These are phyloP conservation scores for Shiraia bambusicola DNA, from an alignment of 2,329 filamentous ascomycete species.

Conservation along the genomic window DNA sequence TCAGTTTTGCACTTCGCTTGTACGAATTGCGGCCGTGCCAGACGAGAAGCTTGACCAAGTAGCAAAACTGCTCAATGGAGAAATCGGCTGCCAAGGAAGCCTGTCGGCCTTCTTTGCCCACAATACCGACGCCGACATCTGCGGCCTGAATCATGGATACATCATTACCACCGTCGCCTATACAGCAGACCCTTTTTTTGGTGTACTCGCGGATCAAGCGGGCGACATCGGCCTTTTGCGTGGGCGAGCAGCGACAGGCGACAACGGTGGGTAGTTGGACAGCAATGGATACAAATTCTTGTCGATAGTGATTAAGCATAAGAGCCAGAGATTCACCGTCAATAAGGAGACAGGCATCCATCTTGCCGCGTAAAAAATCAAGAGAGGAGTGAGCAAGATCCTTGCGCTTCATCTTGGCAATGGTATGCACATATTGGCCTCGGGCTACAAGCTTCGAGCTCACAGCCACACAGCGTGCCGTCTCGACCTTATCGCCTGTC, in stretches of 20 bases:
- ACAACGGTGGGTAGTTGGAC: constrained; percentile 89
- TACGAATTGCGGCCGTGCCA: constrained; percentile 99
- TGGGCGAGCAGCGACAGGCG: constrained; percentile 93
- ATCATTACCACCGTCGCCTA: constrained; percentile 97
- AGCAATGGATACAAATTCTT: constrained; percentile 84
- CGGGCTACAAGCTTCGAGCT: constrained; percentile 90
- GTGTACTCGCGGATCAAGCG: constrained; percentile 87
- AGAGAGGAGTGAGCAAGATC: constrained; percentile 84
- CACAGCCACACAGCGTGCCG: constrained; percentile 91
- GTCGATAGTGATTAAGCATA: constrained; percentile 78
- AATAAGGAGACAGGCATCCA: constrained; percentile 84
- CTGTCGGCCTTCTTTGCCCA: constrained; percentile 95
- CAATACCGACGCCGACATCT: constrained; percentile 95
- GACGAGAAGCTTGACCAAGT: constrained; percentile 93
- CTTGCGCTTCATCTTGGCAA: constrained; percentile 80
- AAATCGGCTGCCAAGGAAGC: constrained; percentile 95
- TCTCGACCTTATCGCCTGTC: constrained; percentile 98
- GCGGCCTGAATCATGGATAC: constrained; percentile 99
- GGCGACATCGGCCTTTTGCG: constrained; percentile 93
- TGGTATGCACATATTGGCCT: constrained; percentile 94
- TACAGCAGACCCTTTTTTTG: constrained; percentile 94
- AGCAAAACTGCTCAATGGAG: constrained; percentile 91
- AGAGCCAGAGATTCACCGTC: constrained; percentile 88
- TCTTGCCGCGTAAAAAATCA: constrained; percentile 82
- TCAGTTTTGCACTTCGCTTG: constrained; percentile 91